Evolutionary conservation across 768 basidiomycete genomes (phyloP), one percentile per base, ranked within the genome.

Genomic region (Suillus variegatus): DNA sequence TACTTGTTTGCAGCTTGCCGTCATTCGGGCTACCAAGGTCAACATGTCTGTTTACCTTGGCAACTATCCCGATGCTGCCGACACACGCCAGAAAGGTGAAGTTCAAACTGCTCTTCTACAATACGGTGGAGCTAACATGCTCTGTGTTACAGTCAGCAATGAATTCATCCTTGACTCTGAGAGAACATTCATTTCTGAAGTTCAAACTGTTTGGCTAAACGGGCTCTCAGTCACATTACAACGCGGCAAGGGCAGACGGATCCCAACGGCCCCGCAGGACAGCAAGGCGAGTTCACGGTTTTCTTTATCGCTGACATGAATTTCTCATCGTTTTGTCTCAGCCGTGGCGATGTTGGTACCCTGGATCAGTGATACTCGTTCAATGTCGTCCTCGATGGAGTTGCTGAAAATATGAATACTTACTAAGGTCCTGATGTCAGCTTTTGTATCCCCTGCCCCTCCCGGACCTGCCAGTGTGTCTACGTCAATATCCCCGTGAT

Each of bases 61-160:
- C 36, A 93, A 88, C 72, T 94, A 91, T 73, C 82, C 82, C 25
- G 70, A 84, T 13, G 73, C 86, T 41, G 86, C 83, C 5, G 92
- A 94, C 74, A 61, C 75, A 0, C 86, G 91, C 46, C 97, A 99
- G 76, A 85, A 85, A 25, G 83, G 85, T 66, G 76, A 78, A 20
- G 86, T 95, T 64, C 77, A 88, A 67, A 74, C 80, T 3, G 94
- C 90, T 10, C 78, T 98, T 62, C 74, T 90, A 73, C 88, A 85
- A 1, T 98, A 89, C 73, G 96, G 96, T 40, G 84, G 86, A 2
- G 85, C 85, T 65, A 76, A 95, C 70, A 85, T 98, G 62, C 80
- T 79, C 0, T 97, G 97, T 12, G 72, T 98, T 47, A 95, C 91
- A 14, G 95, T 97, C 41, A 95, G 97, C 41, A 97, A 97, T 73